A percentile compares a stretch with the other conserved stretches of the same genome.
These are phyloP conservation scores for Cajanus cajan DNA, from an alignment of 306 rosid genomes.

Conservation along the genomic window DNA sequence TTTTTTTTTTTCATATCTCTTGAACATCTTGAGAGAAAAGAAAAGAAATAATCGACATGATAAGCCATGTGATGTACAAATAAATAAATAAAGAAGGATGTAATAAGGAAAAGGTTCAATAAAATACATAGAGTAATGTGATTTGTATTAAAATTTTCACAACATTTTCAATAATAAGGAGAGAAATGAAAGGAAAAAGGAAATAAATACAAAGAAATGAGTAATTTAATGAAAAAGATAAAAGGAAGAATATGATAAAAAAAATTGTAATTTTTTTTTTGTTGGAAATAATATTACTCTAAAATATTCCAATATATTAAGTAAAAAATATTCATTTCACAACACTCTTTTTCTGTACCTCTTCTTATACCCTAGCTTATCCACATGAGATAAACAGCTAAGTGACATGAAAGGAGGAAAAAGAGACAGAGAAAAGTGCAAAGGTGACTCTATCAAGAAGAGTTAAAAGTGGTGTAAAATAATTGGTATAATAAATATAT, in stretches of 20 bases:
- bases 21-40: not conserved
- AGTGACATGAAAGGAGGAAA: not conserved
- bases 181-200: too few relatives aligned
- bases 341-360: not conserved
- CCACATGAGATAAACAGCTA: not conserved
- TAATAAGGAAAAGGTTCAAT: too few relatives aligned
- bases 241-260: too few relatives aligned
- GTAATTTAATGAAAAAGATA: too few relatives aligned
- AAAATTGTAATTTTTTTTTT: too few relatives aligned
- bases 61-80: not conserved
- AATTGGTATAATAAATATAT: not conserved
- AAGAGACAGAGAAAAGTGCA: not conserved
- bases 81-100: not conserved
- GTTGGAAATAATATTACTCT: too few relatives aligned
- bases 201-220: too few relatives aligned
- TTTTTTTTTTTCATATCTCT: too few relatives aligned
- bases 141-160: not conserved
- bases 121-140: not conserved
- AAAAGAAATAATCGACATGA: not conserved
- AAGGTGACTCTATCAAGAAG: not conserved
- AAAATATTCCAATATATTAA: too few relatives aligned
- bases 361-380: not conserved
- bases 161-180: too few relatives aligned
- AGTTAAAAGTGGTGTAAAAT: not conserved
- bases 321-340: not conserved